Evolutionary conservation across 2,329 filamentous ascomycete genomes (phyloP).

Genomic region (Ophiostoma novo-ulmi): DNA sequence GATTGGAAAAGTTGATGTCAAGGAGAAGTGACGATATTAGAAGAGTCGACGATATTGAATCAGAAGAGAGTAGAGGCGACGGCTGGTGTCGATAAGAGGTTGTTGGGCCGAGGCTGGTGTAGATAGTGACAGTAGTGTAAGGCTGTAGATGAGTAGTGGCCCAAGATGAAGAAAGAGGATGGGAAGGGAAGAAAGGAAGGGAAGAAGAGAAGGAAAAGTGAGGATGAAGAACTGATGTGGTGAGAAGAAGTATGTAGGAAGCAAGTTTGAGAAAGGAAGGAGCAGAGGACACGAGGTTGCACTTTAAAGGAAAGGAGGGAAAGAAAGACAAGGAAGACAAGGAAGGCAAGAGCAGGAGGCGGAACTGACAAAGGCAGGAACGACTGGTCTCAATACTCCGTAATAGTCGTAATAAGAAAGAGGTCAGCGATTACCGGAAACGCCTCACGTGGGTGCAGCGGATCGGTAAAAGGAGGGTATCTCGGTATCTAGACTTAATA

Average conservation of each 20-base stretch:
- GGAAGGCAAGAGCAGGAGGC: background rate
- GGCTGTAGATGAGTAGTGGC: background rate
- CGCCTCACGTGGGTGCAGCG: conserved; percentile 13
- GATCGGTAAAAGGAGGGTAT: background rate
- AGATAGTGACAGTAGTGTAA: background rate
- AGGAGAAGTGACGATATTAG: background rate
- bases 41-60: background rate
- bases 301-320: conserved; percentile 13
- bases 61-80: background rate
- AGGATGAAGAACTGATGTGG: background rate
- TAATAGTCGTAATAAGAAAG: background rate
- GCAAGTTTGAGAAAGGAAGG: conserved; percentile 11
- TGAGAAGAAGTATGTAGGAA: conserved; percentile 1
- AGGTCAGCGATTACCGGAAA: conserved; percentile 13
- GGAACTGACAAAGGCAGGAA: conserved; percentile 14
- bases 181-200: background rate
- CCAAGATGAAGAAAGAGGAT: background rate
- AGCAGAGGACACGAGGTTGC: background rate
- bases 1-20: background rate
- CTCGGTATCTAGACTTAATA: background rate
- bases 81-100: background rate
- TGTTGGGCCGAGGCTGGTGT: background rate
- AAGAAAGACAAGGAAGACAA: background rate
- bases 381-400: conserved; percentile 9
- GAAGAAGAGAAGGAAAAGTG: background rate